Evolutionary conservation across 306 rosid species (phyloP).

Genomic region (Inga oerstediana): DNA sequence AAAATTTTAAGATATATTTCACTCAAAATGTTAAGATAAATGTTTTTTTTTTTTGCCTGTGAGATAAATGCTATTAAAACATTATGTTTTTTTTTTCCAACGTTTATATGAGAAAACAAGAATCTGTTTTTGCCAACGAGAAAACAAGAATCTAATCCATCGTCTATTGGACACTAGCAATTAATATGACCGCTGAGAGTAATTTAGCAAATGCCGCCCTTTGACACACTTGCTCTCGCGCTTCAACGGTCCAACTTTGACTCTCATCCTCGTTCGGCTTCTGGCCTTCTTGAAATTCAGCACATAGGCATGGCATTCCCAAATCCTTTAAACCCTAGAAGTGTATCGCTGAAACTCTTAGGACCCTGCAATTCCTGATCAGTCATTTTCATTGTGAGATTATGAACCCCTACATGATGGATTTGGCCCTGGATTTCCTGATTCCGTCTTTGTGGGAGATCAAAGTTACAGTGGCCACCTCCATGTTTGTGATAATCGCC

Average conservation of each 20-base stretch:
- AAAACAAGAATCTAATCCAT: background rate
- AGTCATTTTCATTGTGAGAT: background rate
- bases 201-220: constrained; percentile 14
- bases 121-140: background rate
- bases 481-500: constrained; percentile 62
- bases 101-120: background rate
- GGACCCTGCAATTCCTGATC: constrained; percentile 23
- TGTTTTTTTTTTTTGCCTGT: no score
- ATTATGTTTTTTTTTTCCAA: background rate
- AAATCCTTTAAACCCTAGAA: constrained; percentile 49
- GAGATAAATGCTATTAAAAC: background rate
- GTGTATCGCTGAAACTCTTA: background rate
- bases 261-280: constrained; percentile 27
- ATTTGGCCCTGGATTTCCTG: constrained; percentile 57
- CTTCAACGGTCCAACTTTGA: constrained; percentile 76
- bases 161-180: background rate
- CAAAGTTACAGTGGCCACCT: constrained; percentile 75
- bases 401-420: constrained; percentile 42
- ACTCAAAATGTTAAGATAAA: no score
- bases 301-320: constrained; percentile 42
- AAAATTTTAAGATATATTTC: no score
- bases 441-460: constrained; percentile 88
- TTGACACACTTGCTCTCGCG: constrained; percentile 34
- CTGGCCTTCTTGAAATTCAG: constrained; percentile 32
- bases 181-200: constrained; percentile 3